Percentiles rank a stretch among this genome's conserved stretches.
Conservation (phyloP, 805 yeast species). For the Yarrowia sp. region DNA sequence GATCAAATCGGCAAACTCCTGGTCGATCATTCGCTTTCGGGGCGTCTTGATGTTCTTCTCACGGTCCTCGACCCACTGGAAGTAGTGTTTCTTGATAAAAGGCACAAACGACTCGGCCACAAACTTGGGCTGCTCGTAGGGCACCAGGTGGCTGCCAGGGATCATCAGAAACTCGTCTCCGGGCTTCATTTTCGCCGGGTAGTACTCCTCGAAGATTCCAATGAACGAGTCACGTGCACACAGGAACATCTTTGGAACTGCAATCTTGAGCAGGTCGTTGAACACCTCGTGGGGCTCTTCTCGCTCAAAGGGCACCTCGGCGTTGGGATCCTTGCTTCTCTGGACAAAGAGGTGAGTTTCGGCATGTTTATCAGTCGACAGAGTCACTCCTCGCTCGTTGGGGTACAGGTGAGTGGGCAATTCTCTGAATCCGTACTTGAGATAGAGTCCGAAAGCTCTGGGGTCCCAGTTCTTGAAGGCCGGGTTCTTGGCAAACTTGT, state of each 20-base stretch:
- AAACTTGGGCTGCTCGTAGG: slow-evolving; percentile 33
- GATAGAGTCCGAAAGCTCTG: slow-evolving; percentile 40
- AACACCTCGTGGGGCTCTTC: slow-evolving; percentile 34
- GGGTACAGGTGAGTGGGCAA: slow-evolving; percentile 41
- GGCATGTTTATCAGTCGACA: slow-evolving; percentile 42
- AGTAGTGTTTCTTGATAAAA: slow-evolving; percentile 15
- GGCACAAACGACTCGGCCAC: slow-evolving; percentile 21
- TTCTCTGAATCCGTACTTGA: slow-evolving; percentile 41
- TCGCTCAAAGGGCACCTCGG: slow-evolving; percentile 22
- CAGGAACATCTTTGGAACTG: slow-evolving; percentile 13
- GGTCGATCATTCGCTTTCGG: slow-evolving; percentile 12
- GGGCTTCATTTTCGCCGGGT: not conserved
- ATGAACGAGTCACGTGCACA: slow-evolving; percentile 1
- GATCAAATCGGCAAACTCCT: slow-evolving; percentile 9
- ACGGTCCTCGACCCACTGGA: slow-evolving; percentile 17
- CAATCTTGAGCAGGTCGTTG: slow-evolving; percentile 15
- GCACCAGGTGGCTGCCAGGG: slow-evolving; percentile 13
- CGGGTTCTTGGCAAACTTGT: slow-evolving; percentile 20
- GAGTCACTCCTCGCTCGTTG: slow-evolving; percentile 41
- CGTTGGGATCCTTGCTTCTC: slow-evolving; percentile 12
- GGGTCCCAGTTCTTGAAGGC: slow-evolving; percentile 41
- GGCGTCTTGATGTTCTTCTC: slow-evolving; percentile 20
- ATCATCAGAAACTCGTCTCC: slow-evolving; percentile 22
- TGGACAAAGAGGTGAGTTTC: slow-evolving; percentile 41
- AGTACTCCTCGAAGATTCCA: slow-evolving; percentile 2